Evolutionary conservation across 2,329 filamentous ascomycete species (phyloP).

Genomic region (Penicillium brasilianum): DNA sequence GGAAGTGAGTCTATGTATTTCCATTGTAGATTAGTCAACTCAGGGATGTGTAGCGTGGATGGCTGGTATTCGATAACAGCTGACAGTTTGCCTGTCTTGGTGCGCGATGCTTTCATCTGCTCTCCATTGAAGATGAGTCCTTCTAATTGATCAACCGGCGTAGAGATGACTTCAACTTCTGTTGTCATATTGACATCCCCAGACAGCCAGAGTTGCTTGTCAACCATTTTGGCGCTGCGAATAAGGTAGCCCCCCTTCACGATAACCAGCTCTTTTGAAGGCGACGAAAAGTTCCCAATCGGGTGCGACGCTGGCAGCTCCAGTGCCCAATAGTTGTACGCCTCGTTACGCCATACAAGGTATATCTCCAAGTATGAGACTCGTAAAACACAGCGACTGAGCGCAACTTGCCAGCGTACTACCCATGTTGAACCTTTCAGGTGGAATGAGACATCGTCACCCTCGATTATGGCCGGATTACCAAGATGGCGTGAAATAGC

Average conservation of each 20-base stretch:
- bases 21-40: constrained; percentile 22
- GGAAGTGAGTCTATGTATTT: constrained; percentile 24
- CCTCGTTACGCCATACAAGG: constrained; percentile 38
- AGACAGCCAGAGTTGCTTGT: constrained; percentile 7
- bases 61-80: constrained; percentile 15
- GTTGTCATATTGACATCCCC: constrained; percentile 28
- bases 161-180: constrained; percentile 23
- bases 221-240: constrained; percentile 18
- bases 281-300: constrained; percentile 31
- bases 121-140: constrained; percentile 20
- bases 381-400: constrained; percentile 24
- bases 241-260: constrained; percentile 38
- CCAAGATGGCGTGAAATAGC: constrained; percentile 26
- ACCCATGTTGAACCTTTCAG: constrained; percentile 8
- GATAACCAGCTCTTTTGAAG: constrained; percentile 30
- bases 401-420: constrained; percentile 23
- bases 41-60: constrained; percentile 15
- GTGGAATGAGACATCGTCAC: constrained; percentile 9
- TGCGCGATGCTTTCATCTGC: constrained; percentile 1
- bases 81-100: constrained; percentile 2
- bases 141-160: constrained; percentile 4
- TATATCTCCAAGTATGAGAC: constrained; percentile 32
- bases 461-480: constrained; percentile 18
- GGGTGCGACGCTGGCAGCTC: constrained; percentile 29
- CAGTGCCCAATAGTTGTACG: constrained; percentile 39